Base-by-base conservation (phyloP, 2,329 filamentous ascomycete genomes). In the Atkinsonella hypoxylon region DNA sequence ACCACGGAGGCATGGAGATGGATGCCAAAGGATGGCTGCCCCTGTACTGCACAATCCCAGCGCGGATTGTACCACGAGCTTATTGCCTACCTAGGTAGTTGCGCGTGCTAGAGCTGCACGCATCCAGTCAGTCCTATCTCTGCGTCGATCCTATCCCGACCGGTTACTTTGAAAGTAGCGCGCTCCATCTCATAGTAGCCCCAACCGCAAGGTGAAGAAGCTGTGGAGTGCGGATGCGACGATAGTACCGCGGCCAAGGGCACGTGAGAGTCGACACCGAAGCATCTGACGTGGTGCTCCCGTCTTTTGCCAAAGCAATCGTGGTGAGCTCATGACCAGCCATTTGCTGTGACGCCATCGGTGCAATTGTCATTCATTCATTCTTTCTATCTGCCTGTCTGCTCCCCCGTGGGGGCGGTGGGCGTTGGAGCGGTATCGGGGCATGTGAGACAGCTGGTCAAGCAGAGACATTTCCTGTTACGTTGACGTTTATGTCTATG, bases 251-350 rank as follows among this genome's bases (percentile, higher is more conserved):
- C 45, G 36, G 40, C 40, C 45, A 39, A 45, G 32, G 46, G 41
- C 50, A 52, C 47, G 50, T 52, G 50, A 52, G 50, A 45, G 39
- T 51, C 31, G 18, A 51, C 45, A 17, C 46, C 40, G 50, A 51
- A 30, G 40, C 30, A 36, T 48, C 18, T 43, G 38, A 47, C 40
- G 50, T 51, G 47, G 47, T 43, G n/a, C 30, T 22, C 18, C 34
- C 20, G 13, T 41, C 39, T 22, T 48, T 48, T 40, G 36, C 38
- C 47, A 43, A 7, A 39, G 42, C 34, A 40, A 36, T 45, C 48
- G 42, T 32, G 42, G 34, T 44, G 18, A 45, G 31, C 40, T 15
- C 38, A 46, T 20, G 43, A n/a, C 36, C 26, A 43, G 34, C 39
- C 30, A 45, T 40, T 47, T 47, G 11, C 30, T 15, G 15, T 20